phyloP scores from a whole-genome alignment of 2,329 filamentous ascomycete species.

The Phymatotrichopsis omnivora region DNA sequence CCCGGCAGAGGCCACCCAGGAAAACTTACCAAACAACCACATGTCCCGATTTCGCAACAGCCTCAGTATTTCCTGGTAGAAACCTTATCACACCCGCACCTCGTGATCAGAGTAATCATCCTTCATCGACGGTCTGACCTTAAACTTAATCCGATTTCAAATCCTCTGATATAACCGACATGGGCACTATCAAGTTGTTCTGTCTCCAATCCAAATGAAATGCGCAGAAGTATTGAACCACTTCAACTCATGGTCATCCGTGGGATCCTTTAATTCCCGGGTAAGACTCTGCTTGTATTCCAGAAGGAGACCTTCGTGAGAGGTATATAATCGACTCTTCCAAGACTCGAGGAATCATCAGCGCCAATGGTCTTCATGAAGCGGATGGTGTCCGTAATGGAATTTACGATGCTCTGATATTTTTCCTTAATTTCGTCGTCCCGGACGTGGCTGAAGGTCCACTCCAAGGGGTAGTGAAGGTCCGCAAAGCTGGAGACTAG shows the following conservation, averaged over 20 bases:
- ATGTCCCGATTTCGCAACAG: constrained; percentile 68
- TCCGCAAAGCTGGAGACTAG: constrained; percentile 84
- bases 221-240: constrained; percentile 89
- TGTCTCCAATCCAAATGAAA: constrained; percentile 97
- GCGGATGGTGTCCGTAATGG: constrained; percentile 79
- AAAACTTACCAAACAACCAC: constrained; percentile 33
- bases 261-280: constrained; percentile 58
- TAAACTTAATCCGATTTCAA: constrained; percentile 96
- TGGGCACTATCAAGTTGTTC: constrained; percentile 91
- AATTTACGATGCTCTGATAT: constrained; percentile 73
- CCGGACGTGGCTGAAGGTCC: constrained; percentile 83
- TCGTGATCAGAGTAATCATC: constrained; percentile 81
- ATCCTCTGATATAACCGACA: constrained; percentile 93
- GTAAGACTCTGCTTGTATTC: constrained; percentile 91
- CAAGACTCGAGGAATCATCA: constrained; percentile 69
- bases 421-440: constrained; percentile 74
- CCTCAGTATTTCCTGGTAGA: constrained; percentile 75
- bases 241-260: constrained; percentile 39
- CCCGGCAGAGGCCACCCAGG: too few relatives aligned
- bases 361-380: constrained; percentile 94
- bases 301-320: constrained; percentile 84
- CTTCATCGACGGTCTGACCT: constrained; percentile 81
- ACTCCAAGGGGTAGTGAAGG: constrained; percentile 85
- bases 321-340: constrained; percentile 93
- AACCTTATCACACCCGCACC: constrained; percentile 83